Conservation (phyloP, 2,329 filamentous ascomycete genomes). For the Trichoderma gracile region DNA sequence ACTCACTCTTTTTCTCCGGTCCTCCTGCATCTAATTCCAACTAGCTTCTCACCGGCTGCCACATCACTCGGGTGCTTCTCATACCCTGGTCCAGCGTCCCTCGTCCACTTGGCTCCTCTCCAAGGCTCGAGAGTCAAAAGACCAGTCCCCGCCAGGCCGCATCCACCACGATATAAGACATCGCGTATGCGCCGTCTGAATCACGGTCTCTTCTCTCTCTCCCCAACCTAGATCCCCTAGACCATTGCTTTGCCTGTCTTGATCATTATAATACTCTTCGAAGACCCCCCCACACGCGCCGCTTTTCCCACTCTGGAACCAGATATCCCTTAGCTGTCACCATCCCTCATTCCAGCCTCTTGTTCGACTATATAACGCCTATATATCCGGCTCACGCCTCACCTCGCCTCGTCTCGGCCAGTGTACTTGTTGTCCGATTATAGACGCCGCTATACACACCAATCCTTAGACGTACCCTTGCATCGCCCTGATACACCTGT, state of each 20-base stretch:
- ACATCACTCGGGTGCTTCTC: constrained; percentile 25
- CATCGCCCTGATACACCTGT: neutral
- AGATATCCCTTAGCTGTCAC: constrained; percentile 17
- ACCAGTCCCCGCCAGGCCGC: constrained; percentile 15
- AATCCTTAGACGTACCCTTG: neutral
- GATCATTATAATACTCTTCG: constrained; percentile 17
- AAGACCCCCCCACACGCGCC: constrained; percentile 21
- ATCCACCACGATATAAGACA: constrained; percentile 26
- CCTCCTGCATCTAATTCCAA: constrained; percentile 22
- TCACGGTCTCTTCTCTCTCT: constrained; percentile 17
- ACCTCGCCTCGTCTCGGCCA: neutral
- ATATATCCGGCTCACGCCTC: constrained; percentile 8
- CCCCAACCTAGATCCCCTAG: neutral
- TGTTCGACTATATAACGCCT: constrained; percentile 12
- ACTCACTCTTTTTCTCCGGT: constrained; percentile 8
- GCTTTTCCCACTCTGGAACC: constrained; percentile 17
- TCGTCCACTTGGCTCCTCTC: constrained; percentile 13
- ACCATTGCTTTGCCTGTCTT: constrained; percentile 16
- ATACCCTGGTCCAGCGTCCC: constrained; percentile 9
- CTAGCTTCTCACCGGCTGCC: constrained; percentile 23
- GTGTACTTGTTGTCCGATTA: neutral
- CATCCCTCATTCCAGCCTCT: constrained; percentile 22
- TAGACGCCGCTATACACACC: neutral
- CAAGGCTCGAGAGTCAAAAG: neutral
- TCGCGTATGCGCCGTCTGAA: constrained; percentile 17